These are phyloP conservation scores for Tolypocladium tundrense DNA, from an alignment of 2,329 filamentous ascomycete genomes.

Conservation along the genomic window DNA sequence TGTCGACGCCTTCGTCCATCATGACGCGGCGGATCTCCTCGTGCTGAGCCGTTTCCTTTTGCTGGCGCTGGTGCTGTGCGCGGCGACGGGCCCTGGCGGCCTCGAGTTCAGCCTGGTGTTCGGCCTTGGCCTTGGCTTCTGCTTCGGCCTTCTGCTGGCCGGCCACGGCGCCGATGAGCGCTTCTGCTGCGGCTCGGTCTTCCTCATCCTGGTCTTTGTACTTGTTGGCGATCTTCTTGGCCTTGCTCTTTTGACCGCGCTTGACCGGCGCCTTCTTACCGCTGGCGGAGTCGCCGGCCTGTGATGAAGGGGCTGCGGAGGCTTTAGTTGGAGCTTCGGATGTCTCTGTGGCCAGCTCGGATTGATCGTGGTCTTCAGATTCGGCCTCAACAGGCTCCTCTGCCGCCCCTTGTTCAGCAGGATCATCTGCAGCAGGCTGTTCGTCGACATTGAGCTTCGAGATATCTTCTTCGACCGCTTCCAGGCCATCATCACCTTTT, in stretches of 20 bases:
- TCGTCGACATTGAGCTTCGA: slow-evolving; percentile 14
- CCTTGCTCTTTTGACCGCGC: slow-evolving; percentile 71
- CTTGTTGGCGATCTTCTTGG: slow-evolving; percentile 78
- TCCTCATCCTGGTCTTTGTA: slow-evolving; percentile 94
- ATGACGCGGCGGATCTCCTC: slow-evolving; percentile 57
- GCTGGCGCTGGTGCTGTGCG: slow-evolving; percentile 68
- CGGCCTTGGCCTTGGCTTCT: slow-evolving; percentile 58
- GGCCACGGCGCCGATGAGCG: slow-evolving; percentile 68
- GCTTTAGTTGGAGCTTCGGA: slow-evolving; percentile 10
- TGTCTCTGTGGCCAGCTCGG: slow-evolving; percentile 5
- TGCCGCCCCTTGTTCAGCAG: slow-evolving; percentile 10
- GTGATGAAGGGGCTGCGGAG: slow-evolving; percentile 3
- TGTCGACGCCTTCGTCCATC: slow-evolving; percentile 49
- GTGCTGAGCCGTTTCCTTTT: slow-evolving; percentile 64
- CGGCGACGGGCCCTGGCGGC: slow-evolving; percentile 65
- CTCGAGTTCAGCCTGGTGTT: slow-evolving; percentile 55
- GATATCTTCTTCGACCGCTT: slow-evolving; percentile 13
- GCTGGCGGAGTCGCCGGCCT: slow-evolving; percentile 1
- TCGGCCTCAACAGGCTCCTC: slow-evolving; percentile 10
- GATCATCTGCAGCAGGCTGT: slow-evolving; percentile 3
- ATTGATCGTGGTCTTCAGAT: slow-evolving; percentile 6
- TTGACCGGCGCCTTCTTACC: slow-evolving; percentile 37
- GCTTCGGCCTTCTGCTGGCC: slow-evolving; percentile 59
- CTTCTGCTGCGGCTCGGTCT: slow-evolving; percentile 73
- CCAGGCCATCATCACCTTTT: slow-evolving; percentile 16